Percentiles rank a stretch among this genome's conserved stretches.
phyloP scores from a whole-genome alignment of 1,284 basidiomycete species.

The Rhodotorula sp. region DNA sequence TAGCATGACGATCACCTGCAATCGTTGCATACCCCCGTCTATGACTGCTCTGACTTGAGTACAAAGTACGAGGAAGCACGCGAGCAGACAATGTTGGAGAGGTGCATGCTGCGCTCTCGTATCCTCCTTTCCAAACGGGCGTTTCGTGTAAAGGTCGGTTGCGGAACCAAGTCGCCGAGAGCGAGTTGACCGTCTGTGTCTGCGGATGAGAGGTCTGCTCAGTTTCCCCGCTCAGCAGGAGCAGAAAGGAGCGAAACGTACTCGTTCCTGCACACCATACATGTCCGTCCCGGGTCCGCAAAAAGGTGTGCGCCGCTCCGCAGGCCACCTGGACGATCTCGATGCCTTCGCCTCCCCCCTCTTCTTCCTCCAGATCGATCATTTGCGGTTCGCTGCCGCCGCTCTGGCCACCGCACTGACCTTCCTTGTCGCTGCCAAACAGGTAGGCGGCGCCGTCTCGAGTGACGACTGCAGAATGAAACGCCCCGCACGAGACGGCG shows the following conservation, averaged over 20 bases:
- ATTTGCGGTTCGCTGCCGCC: conserved; percentile 23
- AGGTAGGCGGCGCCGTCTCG: conserved; percentile 19
- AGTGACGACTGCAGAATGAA: conserved; percentile 28
- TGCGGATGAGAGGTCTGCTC: neutral
- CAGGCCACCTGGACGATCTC: conserved; percentile 15
- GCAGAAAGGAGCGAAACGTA: neutral
- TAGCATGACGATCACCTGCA: too few relatives aligned
- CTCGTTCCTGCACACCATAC: conserved; percentile 22
- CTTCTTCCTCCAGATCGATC: conserved; percentile 7
- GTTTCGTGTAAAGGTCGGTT: neutral
- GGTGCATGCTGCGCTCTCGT: too few relatives aligned
- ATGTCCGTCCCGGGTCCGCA: conserved; percentile 7
- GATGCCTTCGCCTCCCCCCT: neutral
- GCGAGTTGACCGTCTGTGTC: conserved; percentile 31
- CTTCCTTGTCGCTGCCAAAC: conserved; percentile 23
- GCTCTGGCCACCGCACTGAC: conserved; percentile 12
- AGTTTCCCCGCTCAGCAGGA: too few relatives aligned
- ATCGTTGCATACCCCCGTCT: neutral
- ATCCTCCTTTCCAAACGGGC: neutral
- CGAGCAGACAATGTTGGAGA: neutral
- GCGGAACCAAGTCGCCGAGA: neutral
- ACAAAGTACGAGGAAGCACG: neutral
- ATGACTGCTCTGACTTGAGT: neutral
- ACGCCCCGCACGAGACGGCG: conserved; percentile 17
- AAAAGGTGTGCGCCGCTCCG: conserved; percentile 14